Evolutionary conservation across 2,329 filamentous ascomycete genomes (phyloP).

Genomic region (Ilyonectria robusta): DNA sequence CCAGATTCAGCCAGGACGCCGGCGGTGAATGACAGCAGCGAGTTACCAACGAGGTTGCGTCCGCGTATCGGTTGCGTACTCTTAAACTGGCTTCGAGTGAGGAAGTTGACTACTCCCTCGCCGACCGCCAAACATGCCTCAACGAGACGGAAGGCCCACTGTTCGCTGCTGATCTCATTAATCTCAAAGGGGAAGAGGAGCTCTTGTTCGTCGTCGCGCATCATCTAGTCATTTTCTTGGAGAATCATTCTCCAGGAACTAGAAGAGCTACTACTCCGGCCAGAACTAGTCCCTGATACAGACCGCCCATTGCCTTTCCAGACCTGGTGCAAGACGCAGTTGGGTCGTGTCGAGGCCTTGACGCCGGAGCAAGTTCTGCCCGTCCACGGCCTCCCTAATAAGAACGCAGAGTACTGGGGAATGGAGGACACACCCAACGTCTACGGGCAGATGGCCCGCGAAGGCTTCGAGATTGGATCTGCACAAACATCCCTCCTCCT

Average conservation of each 20-base stretch:
- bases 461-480: conserved; percentile 36
- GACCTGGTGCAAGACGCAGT: too few species aligned
- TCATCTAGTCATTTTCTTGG: conserved; percentile 62
- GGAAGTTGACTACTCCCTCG: too few species aligned
- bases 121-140: conserved; percentile 37
- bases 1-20: conserved; percentile 19
- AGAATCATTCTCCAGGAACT: conserved; percentile 53
- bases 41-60: too few species aligned
- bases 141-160: conserved; percentile 19
- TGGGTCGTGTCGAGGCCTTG: conserved; percentile 16
- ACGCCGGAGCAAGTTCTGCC: conserved; percentile 45
- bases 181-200: too few species aligned
- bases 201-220: conserved; percentile 56
- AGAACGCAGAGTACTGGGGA: conserved; percentile 46
- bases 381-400: conserved; percentile 25
- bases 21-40: conserved; percentile 30
- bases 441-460: conserved; percentile 37
- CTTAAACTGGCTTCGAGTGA: too few species aligned
- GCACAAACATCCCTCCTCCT: conserved; percentile 37
- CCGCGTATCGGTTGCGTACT: too few species aligned
- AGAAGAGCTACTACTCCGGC: conserved; percentile 53
- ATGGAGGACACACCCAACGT: conserved; percentile 38
- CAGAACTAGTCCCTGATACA: conserved; percentile 23
- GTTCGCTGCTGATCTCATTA: too few species aligned
- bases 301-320: conserved; percentile 35